Evolutionary conservation across 805 yeast species (phyloP).

Genomic region (Debaryomyces maramus): DNA sequence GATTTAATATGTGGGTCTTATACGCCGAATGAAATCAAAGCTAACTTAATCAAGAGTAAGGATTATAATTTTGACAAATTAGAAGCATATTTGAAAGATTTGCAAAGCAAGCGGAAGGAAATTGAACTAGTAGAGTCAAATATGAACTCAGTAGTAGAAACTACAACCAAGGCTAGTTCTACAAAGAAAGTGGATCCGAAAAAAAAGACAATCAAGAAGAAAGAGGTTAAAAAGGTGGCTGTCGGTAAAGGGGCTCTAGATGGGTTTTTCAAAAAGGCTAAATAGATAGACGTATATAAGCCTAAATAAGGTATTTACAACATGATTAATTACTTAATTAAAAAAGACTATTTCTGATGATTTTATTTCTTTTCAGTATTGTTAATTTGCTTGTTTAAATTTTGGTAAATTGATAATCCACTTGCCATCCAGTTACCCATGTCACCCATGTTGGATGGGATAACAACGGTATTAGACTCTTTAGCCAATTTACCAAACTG

Average conservation of each 20-base stretch:
- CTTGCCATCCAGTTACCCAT: conserved; percentile 72
- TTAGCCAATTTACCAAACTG: conserved; percentile 82
- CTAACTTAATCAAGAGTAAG: conserved; percentile 16
- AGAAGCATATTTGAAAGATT: conserved; percentile 15
- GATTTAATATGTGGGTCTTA: conserved; percentile 48
- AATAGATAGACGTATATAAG: conserved; percentile 1
- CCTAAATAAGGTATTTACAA: conserved; percentile 2
- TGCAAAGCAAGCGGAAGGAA: conserved; percentile 21
- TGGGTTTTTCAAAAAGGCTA: conserved; percentile 55
- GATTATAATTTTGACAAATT: conserved; percentile 22
- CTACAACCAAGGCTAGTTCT: conserved; percentile 20
- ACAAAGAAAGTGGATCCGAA: conserved; percentile 23
- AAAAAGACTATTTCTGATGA: background rate
- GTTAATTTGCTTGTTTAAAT: conserved; percentile 31
- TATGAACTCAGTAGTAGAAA: conserved; percentile 20
- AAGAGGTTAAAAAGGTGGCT: conserved; percentile 44
- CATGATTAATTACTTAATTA: conserved; percentile 4
- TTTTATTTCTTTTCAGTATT: conserved; percentile 11
- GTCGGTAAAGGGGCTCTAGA: conserved; percentile 70
- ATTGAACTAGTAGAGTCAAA: conserved; percentile 25
- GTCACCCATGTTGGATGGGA: conserved; percentile 76
- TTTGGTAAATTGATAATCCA: conserved; percentile 70
- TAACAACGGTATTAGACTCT: conserved; percentile 73
- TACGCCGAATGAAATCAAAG: conserved; percentile 29
- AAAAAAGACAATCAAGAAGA: conserved; percentile 19